Base-by-base conservation (phyloP, 257 asterid genomes). In the Prunella vulgaris region DNA sequence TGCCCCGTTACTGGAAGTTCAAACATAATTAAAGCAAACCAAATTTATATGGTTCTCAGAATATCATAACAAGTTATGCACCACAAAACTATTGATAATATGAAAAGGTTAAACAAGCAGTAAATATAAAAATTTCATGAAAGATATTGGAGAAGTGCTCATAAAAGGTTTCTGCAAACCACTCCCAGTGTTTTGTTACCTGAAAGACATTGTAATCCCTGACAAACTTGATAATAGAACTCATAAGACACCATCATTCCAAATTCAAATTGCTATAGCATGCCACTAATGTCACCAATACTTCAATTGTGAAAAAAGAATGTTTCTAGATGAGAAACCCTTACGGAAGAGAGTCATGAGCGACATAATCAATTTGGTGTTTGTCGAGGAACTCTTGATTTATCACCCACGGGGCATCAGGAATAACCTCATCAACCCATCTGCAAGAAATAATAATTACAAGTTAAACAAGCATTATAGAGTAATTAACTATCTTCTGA, bases 401-500 rank as follows among this genome's bases (percentile, higher is more conserved):
- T 65, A 85, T 77, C 70, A 89, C 95, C 96, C 95, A 89, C 18
- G 93, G 96, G 9, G 96, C 95, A 84, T 85, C 95, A 18, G 92
- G 95, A 77, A 89, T 83, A 76, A 89, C 96, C 77, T 89, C 96
- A 75, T 89, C 96, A 81, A 89, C 95, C 95, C 95, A 89, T 81
- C 96, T 89, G 71, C 67, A 72, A 27, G 35, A 56, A 59, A 32
- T 72, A 38, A 54, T 60, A 14, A 61, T 33, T 32, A 69, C 42
- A 52, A 32, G 37, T 37, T 38, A 53, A 72, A 33, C 32, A 56
- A 53, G 54, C 15, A 33, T 15, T 51, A 66, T 3, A 14, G 40
- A 37, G 20, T 40, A 10, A 8, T 9, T 8, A 28, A 30, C 60
- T 48, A 25, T 60, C 21, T 14, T 27, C 22, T n/a, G 10, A 13